phyloP scores from a whole-genome alignment of 2,329 filamentous ascomycete genomes.

The Mariannaea sp. region DNA sequence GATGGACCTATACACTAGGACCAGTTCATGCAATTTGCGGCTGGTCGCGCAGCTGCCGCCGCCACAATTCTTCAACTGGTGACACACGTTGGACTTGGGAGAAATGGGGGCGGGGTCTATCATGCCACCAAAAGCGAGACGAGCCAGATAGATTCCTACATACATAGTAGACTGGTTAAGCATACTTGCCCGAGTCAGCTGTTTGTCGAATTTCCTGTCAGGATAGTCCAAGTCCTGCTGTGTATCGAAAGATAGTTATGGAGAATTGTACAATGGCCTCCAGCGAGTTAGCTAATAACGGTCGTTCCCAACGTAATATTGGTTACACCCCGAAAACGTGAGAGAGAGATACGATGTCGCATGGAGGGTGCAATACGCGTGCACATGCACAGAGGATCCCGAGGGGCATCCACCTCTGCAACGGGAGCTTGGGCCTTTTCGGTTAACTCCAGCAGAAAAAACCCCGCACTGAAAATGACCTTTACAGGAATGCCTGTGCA shows the following conservation, averaged over 20 bases:
- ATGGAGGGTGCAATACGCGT: neutral
- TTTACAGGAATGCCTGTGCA: no score
- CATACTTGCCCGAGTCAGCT: no score
- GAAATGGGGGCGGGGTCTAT: neutral
- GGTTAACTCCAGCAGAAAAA: no score
- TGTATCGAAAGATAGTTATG: no score
- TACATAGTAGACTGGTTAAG: no score
- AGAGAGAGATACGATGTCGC: neutral
- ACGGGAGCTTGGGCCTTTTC: no score
- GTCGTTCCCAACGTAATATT: constrained; percentile 8
- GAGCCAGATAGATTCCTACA: neutral
- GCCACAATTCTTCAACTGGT: neutral
- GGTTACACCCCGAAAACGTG: neutral
- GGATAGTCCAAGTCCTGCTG: no score
- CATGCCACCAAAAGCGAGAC: neutral
- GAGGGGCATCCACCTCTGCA: neutral
- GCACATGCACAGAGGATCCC: neutral
- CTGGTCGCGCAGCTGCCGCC: neutral
- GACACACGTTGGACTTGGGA: neutral
- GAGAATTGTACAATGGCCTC: no score
- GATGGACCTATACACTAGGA: neutral
- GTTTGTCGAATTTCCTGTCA: no score
- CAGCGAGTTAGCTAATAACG: no score
- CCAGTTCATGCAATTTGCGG: neutral
- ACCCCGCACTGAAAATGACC: no score